Percentiles rank a stretch among this genome's conserved stretches.
Conservation (phyloP, 2,329 filamentous ascomycete species). For the Aureobasidium sp. region DNA sequence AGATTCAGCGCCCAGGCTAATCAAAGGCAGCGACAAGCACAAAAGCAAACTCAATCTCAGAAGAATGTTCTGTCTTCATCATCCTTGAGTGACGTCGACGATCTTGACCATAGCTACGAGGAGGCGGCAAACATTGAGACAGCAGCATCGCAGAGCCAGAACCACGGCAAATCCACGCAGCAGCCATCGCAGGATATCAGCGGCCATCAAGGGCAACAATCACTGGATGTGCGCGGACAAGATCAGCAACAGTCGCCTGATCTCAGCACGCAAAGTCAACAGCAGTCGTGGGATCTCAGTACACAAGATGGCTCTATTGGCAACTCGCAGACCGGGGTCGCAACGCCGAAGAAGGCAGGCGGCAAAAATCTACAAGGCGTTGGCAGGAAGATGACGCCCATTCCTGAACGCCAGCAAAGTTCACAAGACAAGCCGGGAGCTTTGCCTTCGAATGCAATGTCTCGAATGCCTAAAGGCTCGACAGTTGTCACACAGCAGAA, state of each 20-base stretch:
- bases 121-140: background rate
- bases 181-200: background rate
- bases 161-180: background rate
- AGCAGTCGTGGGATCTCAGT: background rate
- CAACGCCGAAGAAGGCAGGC: background rate
- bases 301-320: background rate
- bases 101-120: background rate
- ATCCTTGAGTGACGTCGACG: background rate
- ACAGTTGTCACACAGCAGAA: background rate
- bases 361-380: constrained; percentile 10
- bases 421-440: constrained; percentile 2
- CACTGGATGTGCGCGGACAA: background rate
- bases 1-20: background rate
- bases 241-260: background rate
- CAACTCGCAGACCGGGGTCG: background rate
- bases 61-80: background rate
- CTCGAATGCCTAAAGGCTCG: background rate
- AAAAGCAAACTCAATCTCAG: background rate
- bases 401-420: background rate
- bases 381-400: constrained; percentile 6
- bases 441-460: background rate
- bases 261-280: background rate
- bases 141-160: background rate
- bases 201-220: too few relatives aligned
- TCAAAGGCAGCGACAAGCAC: background rate